Base-by-base conservation (phyloP, 352 stramenopile genomes). In the Globisporangium emineosum region DNA sequence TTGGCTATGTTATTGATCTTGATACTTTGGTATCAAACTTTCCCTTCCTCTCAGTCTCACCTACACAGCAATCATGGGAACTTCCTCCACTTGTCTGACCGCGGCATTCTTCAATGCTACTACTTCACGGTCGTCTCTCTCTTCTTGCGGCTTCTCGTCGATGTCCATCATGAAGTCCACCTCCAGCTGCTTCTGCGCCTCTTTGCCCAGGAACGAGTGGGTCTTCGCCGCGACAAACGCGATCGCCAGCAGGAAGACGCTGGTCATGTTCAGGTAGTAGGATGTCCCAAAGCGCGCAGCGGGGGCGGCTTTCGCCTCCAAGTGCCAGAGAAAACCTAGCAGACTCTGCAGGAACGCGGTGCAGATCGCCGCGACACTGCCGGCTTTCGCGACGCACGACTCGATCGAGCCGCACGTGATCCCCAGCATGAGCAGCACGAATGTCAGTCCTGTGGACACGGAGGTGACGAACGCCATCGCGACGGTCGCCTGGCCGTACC, bases 211-310 rank as follows among this genome's bases (percentile, higher is more conserved):
- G 23, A 60, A 50, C 9, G 72, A 58, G 17, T 89, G 78, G 40
- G 69, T 78, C 52, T 75, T 68, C 0, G 69, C 68, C 27, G 75
- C 64, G 5, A 77, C 1, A 27, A 69, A 83, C 17, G 69, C 68
- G 25, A 77, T 19, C 2, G 59, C 23, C 35, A 81, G 67, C 6
- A 75, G 58, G 15, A 67, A 10, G 29, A 78, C 63, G 57, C 76
- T 78, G 23, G 70, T 51, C 29, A 73, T 59, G n/a, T 67, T 69
- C 17, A 89, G 70, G 29, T 89, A 86, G 23, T 86, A 88, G 0
- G 74, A 79, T 17, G 66, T 80, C 0, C 71, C 78, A 27, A 83
- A 81, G 53, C 65, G 33, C 21, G 77, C 72, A 6, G 57, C 27
- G 35, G 69, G 51, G 6, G 63, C 64, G n/a, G 69, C 57, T 19